Evolutionary conservation across 1,284 basidiomycete genomes (phyloP), one percentile per base, ranked within the genome.

Genomic region (Trametes pubescens): DNA sequence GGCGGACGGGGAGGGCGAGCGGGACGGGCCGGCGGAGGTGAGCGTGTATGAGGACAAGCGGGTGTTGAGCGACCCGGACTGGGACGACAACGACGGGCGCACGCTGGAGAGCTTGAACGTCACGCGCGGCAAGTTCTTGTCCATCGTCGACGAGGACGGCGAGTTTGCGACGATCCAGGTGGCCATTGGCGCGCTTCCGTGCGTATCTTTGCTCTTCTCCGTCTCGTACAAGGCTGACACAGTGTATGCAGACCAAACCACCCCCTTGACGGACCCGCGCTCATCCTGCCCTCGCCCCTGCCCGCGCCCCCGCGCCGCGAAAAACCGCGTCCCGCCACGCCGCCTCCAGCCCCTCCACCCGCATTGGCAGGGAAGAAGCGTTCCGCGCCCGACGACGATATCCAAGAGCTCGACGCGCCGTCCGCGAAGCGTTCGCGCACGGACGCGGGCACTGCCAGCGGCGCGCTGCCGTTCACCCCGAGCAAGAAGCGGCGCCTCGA

Each of bases 141-240:
- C 89, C 1, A 89, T 99, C 29, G 90, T 90, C 0, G 95, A 97
- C 73, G 95, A 96, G 71, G 94, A 97, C 48, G 91, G 86, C n/a
- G 88, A 89, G 68, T 85, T 82, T 74, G 86, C 82, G 11, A 92
- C 90, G 2, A 84, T 96, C 49, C 84, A 89, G 14, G 83, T 96
- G n/a, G 90, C 85, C 2, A 74, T 97, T 32, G 86, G 86, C 48
- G 76, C 79, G 37, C 80, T 93, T 51, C 87, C 91, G 93, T 95
- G 72, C 77, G 94, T 85, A 5, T 21, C 10, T 22, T 48, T 3
- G 11, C 48, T 35, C 9, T n/a, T 79, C n/a, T 60, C 61, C n/a
- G 47, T 65, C 14, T 13, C 18, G 43, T 18, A 18, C 18, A 10
- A 3, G 58, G 59, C 43, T 29, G 44, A 43, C 34, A 24, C 51